Base-by-base conservation (phyloP, 176 grass and related monocot genomes). In the Calamus simplicifolius region DNA sequence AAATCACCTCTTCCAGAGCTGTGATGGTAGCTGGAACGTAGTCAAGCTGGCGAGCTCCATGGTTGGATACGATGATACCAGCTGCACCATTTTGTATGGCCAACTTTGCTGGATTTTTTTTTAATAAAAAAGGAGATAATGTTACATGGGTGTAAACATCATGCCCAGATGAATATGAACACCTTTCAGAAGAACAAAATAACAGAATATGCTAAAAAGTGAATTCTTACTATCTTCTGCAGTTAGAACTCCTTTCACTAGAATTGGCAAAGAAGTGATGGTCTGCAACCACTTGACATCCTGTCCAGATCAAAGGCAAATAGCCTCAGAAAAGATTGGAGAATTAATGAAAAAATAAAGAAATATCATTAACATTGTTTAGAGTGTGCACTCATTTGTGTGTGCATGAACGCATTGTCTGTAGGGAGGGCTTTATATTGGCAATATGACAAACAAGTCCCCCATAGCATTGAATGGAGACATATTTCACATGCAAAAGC, bases 211-310 rank as follows among this genome's bases (percentile, higher is more conserved):
- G 4, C 54, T 23, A 63, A 48, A 57, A 16, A 21, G 8, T 43
- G 26, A 73, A 25, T 19, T 18, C 67, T 61, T 88, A 85, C 87
- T 51, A 73, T 98, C 93, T 70, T 98, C 93, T 19, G 70, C 87
- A 5, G 93, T 98, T 63, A 98, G 66, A 56, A 98, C 88, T 54
- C 93, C 93, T 81, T 98, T 98, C 15, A 98, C 93, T 35, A 92
- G 65, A 81, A 98, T 98, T 21, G 93, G 93, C 84, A 98, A 48
- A 28, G 84, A 73, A 19, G 93, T 98, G 73, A 98, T 92, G 17
- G 67, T 92, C 78, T 98, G 87, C 61, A 98, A 73, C 93, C 93
- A 92, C 81, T 98, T 92, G 1, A 98, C 87, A 50, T 98, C 93
- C 79, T 90, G 71, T 50, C 35, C 30, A 65, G 70, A 21, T 18